phyloP scores from a whole-genome alignment of 768 basidiomycete species.

The Paxillus involutus region DNA sequence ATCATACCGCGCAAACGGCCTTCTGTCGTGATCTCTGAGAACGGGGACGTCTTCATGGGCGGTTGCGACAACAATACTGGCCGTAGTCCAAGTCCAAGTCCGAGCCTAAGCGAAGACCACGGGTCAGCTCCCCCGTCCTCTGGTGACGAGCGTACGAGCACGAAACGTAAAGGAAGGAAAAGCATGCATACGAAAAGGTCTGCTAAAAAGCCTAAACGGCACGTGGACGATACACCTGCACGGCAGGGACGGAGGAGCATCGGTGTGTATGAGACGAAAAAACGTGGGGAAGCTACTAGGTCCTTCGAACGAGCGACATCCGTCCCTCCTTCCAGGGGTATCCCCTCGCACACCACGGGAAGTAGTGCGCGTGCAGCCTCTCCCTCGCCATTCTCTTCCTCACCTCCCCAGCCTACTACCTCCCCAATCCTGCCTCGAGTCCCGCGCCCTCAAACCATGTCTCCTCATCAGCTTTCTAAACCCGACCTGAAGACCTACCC shows the following conservation, averaged over 20 bases:
- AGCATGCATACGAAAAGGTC: background rate
- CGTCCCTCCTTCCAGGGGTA: background rate
- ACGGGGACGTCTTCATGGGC: background rate
- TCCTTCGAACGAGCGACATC: background rate
- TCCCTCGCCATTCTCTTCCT: background rate
- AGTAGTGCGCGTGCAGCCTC: background rate
- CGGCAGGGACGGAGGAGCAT: conserved; percentile 2
- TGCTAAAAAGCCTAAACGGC: conserved; percentile 14
- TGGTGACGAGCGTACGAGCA: conserved; percentile 8
- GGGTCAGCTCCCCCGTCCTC: background rate
- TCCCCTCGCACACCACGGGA: background rate
- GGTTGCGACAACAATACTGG: background rate
- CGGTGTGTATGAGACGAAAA: background rate
- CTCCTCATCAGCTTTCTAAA: background rate
- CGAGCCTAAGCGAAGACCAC: background rate
- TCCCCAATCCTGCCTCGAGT: background rate
- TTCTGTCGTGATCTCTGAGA: conserved; percentile 13
- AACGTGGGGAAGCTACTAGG: background rate
- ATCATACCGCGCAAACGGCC: conserved; percentile 20
- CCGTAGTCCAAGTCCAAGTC: background rate
- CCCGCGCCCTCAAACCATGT: background rate
- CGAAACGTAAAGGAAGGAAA: conserved; percentile 16
- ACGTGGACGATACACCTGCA: conserved; percentile 9
- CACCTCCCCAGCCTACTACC: conserved; percentile 4
- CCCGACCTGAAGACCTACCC: conserved; percentile 18